Evolutionary conservation across 768 basidiomycete genomes (phyloP).

Genomic region (Mycena capillaripes): DNA sequence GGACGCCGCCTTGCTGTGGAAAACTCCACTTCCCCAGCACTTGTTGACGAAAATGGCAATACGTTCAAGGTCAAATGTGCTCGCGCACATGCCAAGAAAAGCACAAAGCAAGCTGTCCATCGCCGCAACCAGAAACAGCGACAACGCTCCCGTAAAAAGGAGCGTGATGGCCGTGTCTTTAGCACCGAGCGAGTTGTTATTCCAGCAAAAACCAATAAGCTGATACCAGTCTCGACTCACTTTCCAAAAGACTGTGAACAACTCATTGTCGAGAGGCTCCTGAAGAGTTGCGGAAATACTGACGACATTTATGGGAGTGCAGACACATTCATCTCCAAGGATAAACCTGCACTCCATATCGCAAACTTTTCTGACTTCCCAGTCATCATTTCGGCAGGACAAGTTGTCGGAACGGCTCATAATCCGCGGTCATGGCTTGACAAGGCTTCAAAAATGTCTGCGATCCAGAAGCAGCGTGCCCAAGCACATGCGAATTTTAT

Average conservation of each 20-base stretch:
- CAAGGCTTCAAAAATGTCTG: not conserved
- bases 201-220: not conserved
- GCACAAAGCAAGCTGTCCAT: not conserved
- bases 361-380: not conserved
- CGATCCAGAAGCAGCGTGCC: not conserved
- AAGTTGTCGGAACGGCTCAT: not conserved
- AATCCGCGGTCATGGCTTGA: not conserved
- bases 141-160: not conserved
- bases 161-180: not conserved
- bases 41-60: not conserved
- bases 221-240: not conserved
- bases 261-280: not conserved
- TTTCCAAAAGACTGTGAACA: not conserved
- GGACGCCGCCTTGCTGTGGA: not conserved
- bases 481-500: not conserved
- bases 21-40: not conserved
- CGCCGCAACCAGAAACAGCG: not conserved
- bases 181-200: conserved; percentile 3
- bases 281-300: not conserved
- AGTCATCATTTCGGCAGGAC: not conserved
- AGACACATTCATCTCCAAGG: not conserved
- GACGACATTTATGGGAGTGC: conserved; percentile 3
- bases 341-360: not conserved
- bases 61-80: not conserved
- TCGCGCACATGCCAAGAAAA: not conserved